phyloP scores from a whole-genome alignment of 2,329 filamentous ascomycete genomes.

The Aspergillus brasiliensis region DNA sequence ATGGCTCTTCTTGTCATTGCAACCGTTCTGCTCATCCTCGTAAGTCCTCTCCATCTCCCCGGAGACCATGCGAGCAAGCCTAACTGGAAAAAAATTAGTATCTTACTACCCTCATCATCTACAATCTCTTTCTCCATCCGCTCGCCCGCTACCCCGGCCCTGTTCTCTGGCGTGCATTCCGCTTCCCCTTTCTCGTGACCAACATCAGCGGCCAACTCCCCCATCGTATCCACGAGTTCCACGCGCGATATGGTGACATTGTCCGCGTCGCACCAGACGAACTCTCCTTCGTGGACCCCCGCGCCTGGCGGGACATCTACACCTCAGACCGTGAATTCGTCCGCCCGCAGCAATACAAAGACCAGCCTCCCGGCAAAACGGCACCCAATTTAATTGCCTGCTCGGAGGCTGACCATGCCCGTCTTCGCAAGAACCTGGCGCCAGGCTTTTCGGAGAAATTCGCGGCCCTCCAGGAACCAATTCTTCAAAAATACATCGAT shows the following conservation, averaged over 20 bases:
- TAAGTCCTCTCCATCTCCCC: neutral
- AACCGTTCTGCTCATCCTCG: neutral
- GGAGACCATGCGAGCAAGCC: neutral
- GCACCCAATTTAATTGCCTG: constrained; percentile 14
- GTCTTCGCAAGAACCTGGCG: constrained; percentile 20
- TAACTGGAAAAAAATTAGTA: neutral
- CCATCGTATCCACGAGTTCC: constrained; percentile 14
- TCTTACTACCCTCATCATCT: neutral
- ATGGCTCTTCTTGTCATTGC: neutral
- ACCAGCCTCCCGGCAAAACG: constrained; percentile 13
- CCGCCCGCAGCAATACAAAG: constrained; percentile 13
- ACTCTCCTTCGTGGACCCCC: constrained; percentile 35
- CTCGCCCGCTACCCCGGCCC: constrained; percentile 21
- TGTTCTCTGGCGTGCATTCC: constrained; percentile 6
- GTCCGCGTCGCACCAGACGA: constrained; percentile 39
- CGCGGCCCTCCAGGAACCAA: constrained; percentile 25
- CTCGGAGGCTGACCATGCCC: constrained; percentile 19
- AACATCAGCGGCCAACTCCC: constrained; percentile 13
- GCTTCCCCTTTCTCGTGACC: constrained; percentile 5
- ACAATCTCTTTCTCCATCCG: constrained; percentile 24
- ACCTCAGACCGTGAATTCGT: neutral
- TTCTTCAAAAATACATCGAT: constrained; percentile 23
- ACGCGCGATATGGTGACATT: constrained; percentile 34
- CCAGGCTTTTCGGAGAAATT: constrained; percentile 27
- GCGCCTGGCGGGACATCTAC: constrained; percentile 39